These are phyloP conservation scores for Diaporthe citriasiana DNA, from an alignment of 2,329 filamentous ascomycete species.

Conservation along the genomic window DNA sequence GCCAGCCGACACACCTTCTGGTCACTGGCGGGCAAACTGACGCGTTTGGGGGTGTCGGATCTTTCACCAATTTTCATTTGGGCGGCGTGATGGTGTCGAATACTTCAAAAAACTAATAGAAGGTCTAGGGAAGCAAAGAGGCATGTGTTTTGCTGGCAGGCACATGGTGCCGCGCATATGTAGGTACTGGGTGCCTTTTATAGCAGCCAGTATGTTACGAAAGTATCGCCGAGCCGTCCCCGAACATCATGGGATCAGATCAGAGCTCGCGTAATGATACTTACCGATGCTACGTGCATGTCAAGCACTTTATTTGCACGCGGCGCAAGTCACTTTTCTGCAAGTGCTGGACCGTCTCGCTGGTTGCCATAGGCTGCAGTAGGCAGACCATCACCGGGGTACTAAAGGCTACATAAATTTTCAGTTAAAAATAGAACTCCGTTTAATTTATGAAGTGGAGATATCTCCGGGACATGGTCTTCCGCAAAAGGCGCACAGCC, in stretches of 20 bases:
- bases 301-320: neutral
- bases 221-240: neutral
- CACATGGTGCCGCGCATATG: neutral
- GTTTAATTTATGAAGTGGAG: neutral
- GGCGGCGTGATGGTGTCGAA: neutral
- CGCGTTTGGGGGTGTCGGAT: neutral
- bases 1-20: neutral
- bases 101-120: neutral
- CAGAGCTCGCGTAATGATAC: neutral
- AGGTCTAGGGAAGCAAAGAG: neutral
- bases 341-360: neutral
- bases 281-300: neutral
- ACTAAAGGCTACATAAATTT: neutral
- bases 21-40: neutral
- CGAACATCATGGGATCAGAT: accelerated
- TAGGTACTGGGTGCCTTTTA: neutral
- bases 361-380: too few species aligned
- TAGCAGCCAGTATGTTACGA: neutral
- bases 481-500: neutral
- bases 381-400: too few species aligned
- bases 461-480: neutral
- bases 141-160: neutral
- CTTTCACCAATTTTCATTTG: neutral
- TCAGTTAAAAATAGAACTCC: neutral
- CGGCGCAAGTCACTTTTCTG: neutral